A percentile compares a stretch with the other conserved stretches of the same genome.
Conservation (phyloP, 257 asterid species). For the Thymus mandschuricus region DNA sequence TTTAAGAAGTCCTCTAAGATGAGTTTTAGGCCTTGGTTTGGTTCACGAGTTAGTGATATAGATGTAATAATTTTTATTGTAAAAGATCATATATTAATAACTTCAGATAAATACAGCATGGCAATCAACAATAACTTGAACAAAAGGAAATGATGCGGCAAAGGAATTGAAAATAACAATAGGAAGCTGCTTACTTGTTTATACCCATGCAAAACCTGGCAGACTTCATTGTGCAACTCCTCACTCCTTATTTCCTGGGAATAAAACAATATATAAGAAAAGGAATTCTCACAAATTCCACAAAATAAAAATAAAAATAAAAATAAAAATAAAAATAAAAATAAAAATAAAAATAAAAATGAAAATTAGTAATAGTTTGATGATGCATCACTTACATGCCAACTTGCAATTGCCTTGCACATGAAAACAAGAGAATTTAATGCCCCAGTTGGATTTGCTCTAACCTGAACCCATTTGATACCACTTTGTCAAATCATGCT, state of each 20-base stretch:
- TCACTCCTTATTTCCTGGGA: slow-evolving; percentile 89
- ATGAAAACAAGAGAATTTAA: slow-evolving; percentile 73
- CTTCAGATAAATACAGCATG: not conserved
- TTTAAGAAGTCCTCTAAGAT: not conserved
- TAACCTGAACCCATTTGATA: slow-evolving; percentile 58
- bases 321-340: not conserved
- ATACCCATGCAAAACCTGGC: slow-evolving; percentile 91
- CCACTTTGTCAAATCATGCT: slow-evolving; percentile 15
- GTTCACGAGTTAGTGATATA: not conserved
- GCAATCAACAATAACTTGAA: not conserved
- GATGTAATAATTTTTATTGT: not conserved
- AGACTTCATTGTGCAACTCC: slow-evolving; percentile 82
- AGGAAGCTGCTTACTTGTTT: slow-evolving; percentile 67
- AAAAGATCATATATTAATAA: not conserved
- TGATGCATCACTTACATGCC: slow-evolving; percentile 73
- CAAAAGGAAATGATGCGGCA: not conserved
- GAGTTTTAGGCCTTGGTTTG: not conserved
- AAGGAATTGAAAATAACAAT: not conserved
- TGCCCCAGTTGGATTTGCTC: slow-evolving; percentile 91
- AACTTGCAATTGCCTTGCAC: slow-evolving; percentile 94
- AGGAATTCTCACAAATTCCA: not conserved
- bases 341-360: too few species aligned
- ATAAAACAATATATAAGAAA: slow-evolving; percentile 29
- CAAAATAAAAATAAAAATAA: not conserved
- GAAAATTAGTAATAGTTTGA: slow-evolving; percentile 16